These are phyloP conservation scores for Pelargonium australe DNA, from an alignment of 441 rosid genomes.

Conservation along the genomic window DNA sequence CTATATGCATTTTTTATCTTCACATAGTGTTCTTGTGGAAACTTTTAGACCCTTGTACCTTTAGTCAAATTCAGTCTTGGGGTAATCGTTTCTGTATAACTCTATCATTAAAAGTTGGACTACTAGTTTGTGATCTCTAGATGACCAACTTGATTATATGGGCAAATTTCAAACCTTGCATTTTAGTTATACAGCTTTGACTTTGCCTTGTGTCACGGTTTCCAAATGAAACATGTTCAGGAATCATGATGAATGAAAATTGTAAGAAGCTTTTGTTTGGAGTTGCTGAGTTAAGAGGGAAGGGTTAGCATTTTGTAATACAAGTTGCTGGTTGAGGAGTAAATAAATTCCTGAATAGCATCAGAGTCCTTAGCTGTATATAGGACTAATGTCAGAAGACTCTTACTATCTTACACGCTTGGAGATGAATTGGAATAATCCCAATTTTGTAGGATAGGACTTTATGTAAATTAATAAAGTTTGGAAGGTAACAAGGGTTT, in stretches of 20 bases:
- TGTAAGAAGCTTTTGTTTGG: constrained; percentile 4
- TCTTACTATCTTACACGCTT: neutral
- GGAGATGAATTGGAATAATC: neutral
- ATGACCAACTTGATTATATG: constrained; percentile 8
- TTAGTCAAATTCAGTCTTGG: constrained; percentile 3
- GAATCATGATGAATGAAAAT: neutral
- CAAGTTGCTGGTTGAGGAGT: neutral
- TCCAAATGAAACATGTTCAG: neutral
- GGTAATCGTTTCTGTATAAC: neutral
- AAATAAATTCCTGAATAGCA: neutral
- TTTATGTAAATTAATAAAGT: neutral
- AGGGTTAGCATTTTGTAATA: neutral
- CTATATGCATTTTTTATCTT: neutral
- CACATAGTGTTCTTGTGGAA: neutral
- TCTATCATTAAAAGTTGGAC: neutral
- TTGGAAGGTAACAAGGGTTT: neutral
- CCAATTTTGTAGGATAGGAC: neutral
- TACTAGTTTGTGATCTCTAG: constrained; percentile 4
- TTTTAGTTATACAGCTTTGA: neutral
- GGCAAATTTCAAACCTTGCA: neutral
- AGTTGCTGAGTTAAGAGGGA: neutral
- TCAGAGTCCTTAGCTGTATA: neutral
- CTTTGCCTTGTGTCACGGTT: constrained; percentile 1
- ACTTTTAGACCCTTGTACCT: constrained; percentile 6
- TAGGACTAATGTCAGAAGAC: constrained; percentile 1